Evolutionary conservation across 2,329 filamentous ascomycete genomes (phyloP).

Genomic region (Emmonsia crescens): DNA sequence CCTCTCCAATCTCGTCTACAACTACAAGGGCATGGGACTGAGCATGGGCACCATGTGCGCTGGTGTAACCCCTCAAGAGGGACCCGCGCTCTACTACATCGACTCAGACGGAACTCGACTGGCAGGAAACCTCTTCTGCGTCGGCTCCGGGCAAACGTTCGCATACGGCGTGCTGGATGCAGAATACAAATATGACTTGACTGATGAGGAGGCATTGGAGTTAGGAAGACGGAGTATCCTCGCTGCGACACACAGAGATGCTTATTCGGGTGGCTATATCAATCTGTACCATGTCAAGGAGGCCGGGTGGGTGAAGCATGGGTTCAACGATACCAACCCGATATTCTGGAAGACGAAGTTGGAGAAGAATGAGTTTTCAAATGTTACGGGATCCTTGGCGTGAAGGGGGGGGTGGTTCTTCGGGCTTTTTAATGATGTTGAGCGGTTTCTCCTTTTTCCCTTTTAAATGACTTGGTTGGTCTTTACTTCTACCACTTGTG

Average conservation of each 20-base stretch:
- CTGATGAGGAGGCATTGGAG: constrained; percentile 78
- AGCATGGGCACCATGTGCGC: constrained; percentile 99
- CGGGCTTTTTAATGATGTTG: background rate
- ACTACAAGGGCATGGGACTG: constrained; percentile 96
- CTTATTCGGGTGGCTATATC: constrained; percentile 97
- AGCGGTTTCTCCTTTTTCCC: background rate
- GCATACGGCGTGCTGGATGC: constrained; percentile 96
- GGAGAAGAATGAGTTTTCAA: constrained; percentile 95
- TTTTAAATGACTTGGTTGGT: background rate
- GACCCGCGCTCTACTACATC: constrained; percentile 96
- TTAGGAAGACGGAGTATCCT: constrained; percentile 86
- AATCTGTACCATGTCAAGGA: constrained; percentile 99
- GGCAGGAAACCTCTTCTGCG: constrained; percentile 91
- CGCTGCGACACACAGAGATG: constrained; percentile 91
- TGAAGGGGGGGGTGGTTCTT: background rate
- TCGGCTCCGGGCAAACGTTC: constrained; percentile 96
- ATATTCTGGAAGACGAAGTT: constrained; percentile 99
- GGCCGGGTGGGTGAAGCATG: constrained; percentile 96
- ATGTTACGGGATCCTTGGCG: constrained; percentile 66
- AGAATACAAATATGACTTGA: constrained; percentile 84
- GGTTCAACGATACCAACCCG: constrained; percentile 94
- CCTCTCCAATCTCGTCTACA: constrained; percentile 94
- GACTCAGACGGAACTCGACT: constrained; percentile 93
- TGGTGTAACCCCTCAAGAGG: constrained; percentile 82
- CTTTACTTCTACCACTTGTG: background rate